phyloP scores from a whole-genome alignment of 345 rosid species.

The Lepidium sativum region DNA sequence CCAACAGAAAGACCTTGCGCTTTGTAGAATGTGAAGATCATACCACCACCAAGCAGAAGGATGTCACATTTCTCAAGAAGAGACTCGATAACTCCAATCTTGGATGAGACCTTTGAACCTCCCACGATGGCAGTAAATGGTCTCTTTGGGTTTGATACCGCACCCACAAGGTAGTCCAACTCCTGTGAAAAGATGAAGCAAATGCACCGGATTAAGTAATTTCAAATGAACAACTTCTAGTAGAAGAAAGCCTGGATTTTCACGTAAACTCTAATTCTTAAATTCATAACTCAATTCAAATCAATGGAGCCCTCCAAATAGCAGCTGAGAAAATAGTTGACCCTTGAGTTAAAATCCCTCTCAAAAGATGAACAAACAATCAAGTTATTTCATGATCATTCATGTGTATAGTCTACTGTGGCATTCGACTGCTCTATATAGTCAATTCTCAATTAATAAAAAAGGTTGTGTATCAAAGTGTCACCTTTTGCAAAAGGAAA shows the following conservation, averaged over 20 bases:
- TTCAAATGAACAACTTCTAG: background rate
- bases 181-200: conserved; percentile 38
- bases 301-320: background rate
- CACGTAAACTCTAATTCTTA: background rate
- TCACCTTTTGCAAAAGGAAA: conserved; percentile 87
- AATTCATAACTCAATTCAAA: background rate
- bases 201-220: background rate
- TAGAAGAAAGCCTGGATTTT: background rate
- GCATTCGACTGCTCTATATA: too few species aligned
- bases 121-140: conserved; percentile 97
- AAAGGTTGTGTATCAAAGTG: background rate
- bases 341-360: too few species aligned
- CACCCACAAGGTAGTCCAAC: conserved; percentile 94
- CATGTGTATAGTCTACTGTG: too few species aligned
- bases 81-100: conserved; percentile 93
- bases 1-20: conserved; percentile 84
- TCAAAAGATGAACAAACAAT: too few species aligned
- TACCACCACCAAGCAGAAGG: conserved; percentile 93
- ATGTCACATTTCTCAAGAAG: conserved; percentile 75
- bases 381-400: too few species aligned
- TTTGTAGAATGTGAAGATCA: conserved; percentile 97
- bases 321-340: too few species aligned
- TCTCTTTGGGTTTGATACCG: conserved; percentile 79
- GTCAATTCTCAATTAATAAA: background rate
- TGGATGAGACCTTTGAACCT: conserved; percentile 85